Base-by-base conservation (phyloP, 1,139 yeast genomes). In the Candida pseudocylindracea region DNA sequence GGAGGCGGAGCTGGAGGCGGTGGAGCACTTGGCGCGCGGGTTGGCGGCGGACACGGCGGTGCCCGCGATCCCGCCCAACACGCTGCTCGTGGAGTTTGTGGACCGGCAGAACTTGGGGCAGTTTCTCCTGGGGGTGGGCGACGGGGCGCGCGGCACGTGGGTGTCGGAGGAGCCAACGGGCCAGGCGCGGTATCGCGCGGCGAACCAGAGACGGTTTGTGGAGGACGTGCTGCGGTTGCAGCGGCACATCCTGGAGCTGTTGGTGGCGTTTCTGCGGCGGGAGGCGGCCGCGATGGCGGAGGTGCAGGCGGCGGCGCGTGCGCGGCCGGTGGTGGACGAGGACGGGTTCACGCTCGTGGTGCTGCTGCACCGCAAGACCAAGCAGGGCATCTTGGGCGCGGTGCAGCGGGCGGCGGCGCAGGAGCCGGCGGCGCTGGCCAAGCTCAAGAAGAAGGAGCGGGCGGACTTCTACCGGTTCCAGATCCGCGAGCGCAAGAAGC, bases 391-490 rank as follows among this genome's bases (percentile, higher is more conserved):
- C 7, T 41, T 71, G 49, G 79, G 78, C 29, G 62, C 60, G 35
- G 65, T 65, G 38, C 63, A 59, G 40, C 48, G 57, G 34, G 58
- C 67, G 27, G 45, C 57, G 27, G 60, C 65, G 31, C 56, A 57
- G 2, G 62, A 54, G 35, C 42, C 51, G 25, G 57, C 57, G 36
- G 67, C 66, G 32, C 51, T 54, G 35, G 51, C 54, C 32, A 74
- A 72, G 50, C 57, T 64, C 53, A 72, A 76, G 51, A 72, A 66
- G 57, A 78, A 79, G 53, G 91, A 83, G 43, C 80, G 83, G 58
- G 66, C 67, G 41, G 96, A 91, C 53, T 88, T 91, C 60, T 91
- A 91, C 59, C 66, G 94, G 44, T 91, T 85, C 69, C 99, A 91
- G 56, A 67, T 88, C 43, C 72, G 98, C 52, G 93, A 91, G 49